Evolutionary conservation across 2,329 filamentous ascomycete species (phyloP).

Genomic region (Aspergillus sp.): DNA sequence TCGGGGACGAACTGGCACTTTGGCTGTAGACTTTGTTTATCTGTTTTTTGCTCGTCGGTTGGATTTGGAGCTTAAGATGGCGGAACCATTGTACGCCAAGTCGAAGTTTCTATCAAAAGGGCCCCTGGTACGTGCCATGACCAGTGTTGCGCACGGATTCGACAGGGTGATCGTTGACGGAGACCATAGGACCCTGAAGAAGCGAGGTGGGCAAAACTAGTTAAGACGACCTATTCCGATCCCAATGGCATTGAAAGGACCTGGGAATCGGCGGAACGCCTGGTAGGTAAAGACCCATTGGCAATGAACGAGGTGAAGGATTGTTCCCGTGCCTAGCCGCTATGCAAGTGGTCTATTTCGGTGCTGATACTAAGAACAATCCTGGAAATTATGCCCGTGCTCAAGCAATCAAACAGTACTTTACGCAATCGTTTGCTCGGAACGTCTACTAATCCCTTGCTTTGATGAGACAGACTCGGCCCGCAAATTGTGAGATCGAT

Average conservation of each 20-base stretch:
- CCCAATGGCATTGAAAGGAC: constrained; percentile 43
- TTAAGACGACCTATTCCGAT: constrained; percentile 45
- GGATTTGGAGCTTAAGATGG: constrained; percentile 17
- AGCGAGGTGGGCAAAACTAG: constrained; percentile 44
- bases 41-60: neutral
- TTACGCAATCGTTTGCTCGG: neutral
- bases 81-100: constrained; percentile 22
- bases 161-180: neutral
- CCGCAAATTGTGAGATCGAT: constrained; percentile 54
- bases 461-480: constrained; percentile 37
- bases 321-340: neutral
- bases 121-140: constrained; percentile 33
- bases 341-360: neutral
- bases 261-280: constrained; percentile 47
- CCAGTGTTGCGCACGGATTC: neutral
- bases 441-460: constrained; percentile 4
- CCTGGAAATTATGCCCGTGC: neutral
- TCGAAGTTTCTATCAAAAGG: constrained; percentile 33
- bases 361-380: neutral
- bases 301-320: neutral
- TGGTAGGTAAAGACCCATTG: constrained; percentile 30
- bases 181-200: constrained; percentile 34
- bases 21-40: neutral
- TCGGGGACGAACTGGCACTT: neutral
- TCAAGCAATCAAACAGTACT: neutral